phyloP scores from a whole-genome alignment of 108 stramenopile genomes.

The Cyclotella choctawhatcheeana region DNA sequence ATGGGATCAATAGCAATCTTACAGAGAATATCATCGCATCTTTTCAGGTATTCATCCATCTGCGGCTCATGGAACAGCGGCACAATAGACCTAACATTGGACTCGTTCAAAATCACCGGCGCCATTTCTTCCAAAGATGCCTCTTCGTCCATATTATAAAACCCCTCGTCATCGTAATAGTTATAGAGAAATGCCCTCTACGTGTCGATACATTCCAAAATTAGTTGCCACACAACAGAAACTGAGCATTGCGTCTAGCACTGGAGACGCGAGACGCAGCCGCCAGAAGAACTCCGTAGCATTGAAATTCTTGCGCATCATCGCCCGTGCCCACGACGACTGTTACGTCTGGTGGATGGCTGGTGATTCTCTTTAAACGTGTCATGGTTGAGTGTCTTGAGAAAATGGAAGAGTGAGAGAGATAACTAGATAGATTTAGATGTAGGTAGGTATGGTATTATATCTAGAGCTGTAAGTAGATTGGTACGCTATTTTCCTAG shows the following conservation, averaged over 20 bases:
- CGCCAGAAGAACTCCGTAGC: not conserved
- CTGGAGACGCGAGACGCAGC: not conserved
- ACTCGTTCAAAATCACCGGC: not conserved
- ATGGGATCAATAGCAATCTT: not conserved
- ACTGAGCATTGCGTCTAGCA: not conserved
- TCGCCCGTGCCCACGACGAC: not conserved
- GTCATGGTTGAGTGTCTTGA: no score
- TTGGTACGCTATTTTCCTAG: no score
- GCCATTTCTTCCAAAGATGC: not conserved
- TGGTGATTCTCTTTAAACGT: no score
- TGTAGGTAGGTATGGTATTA: no score
- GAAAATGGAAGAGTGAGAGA: no score
- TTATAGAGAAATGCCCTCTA: not conserved
- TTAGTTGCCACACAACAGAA: not conserved
- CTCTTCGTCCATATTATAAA: not conserved
- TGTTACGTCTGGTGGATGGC: not conserved
- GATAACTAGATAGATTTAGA: no score
- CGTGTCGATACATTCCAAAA: constrained; percentile 4
- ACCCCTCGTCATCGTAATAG: not conserved
- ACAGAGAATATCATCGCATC: not conserved
- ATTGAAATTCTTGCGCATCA: not conserved
- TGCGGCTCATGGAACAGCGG: not conserved
- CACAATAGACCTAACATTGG: not conserved
- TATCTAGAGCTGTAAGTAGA: no score
- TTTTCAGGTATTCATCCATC: not conserved